phyloP scores from a whole-genome alignment of 495 filamentous ascomycete species.

The Talaromyces thailandensis region DNA sequence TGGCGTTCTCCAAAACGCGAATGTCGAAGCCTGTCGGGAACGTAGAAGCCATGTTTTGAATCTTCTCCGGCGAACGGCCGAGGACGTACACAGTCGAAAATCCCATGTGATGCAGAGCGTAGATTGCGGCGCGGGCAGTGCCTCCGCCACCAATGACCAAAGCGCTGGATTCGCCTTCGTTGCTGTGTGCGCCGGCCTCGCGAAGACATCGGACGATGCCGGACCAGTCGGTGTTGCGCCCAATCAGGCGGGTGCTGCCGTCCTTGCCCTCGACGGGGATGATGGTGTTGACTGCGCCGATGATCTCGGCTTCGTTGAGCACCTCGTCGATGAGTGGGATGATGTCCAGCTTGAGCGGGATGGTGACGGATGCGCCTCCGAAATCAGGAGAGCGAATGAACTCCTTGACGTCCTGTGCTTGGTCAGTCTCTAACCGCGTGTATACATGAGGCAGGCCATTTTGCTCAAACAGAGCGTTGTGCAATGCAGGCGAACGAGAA shows the following conservation, averaged over 20 bases:
- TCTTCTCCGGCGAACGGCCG: constrained; percentile 63
- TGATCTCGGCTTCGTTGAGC: constrained; percentile 65
- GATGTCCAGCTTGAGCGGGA: constrained; percentile 87
- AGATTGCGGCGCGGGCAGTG: constrained; percentile 86
- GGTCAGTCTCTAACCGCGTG: constrained; percentile 64
- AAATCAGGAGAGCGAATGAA: constrained; percentile 67
- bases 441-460: constrained; percentile 86
- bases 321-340: constrained; percentile 74
- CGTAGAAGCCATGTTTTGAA: constrained; percentile 53
- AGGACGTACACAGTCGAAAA: constrained; percentile 82
- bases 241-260: constrained; percentile 49
- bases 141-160: constrained; percentile 82
- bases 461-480: constrained; percentile 75
- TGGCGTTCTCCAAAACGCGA: constrained; percentile 45
- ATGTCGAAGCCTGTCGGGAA: constrained; percentile 76
- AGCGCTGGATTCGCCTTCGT: constrained; percentile 27
- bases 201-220: constrained; percentile 83
- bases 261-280: constrained; percentile 39
- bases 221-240: constrained; percentile 94
- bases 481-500: constrained; percentile 78
- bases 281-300: constrained; percentile 95
- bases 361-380: constrained; percentile 90
- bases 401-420: constrained; percentile 51
- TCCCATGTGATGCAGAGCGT: constrained; percentile 73
- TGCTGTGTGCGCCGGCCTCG: constrained; percentile 51